Evolutionary conservation across 164 flowering plant species (phyloP), one percentile per base, ranked within the genome.

Genomic region (Vitis cinerea): DNA sequence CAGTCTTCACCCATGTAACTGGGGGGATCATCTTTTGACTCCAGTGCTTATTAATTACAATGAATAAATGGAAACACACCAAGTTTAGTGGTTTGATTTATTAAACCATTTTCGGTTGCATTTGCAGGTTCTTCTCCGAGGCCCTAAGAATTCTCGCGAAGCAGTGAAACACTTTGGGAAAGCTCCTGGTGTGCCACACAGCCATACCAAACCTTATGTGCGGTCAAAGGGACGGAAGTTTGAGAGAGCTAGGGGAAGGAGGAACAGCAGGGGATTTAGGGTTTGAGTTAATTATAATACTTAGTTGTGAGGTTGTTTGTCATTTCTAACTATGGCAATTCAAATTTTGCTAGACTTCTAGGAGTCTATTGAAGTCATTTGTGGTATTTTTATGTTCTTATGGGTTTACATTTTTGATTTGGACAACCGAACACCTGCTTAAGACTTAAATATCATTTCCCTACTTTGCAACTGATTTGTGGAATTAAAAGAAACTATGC

Each of bases 151-250:
- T 69, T 67, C 85, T 16, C 84, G 89, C 66, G 89, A 85, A 61
- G 89, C 89, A 3, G 89, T 85, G 65, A 85, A 78, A 37, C 88
- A 85, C 77, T 85, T 85, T 63, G 88, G 88, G 3, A 82, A 77
- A 9, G 89, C 89, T 10, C 89, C 89, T 72, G 89, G 89, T 83
- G 89, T 85, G 52, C 89, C 89, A 0, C 85, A 82, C 82, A 85
- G 85, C 72, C 84, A 85, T 72, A 80, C 84, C 59, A 85, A 85
- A 68, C 89, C 89, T 0, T 85, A 83, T 66, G 89, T 85, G 52
- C 82, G 85, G 2, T 64, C 87, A 8, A 83, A 85, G 84, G 89
- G 87, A 71, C 75, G 89, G 81, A 85, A 85, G 80, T 83, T 85
- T 68, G 89, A 85, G 84, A 75, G 67, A 64, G 89, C 87, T 29